These are phyloP conservation scores for Solanum dulcamara DNA, from an alignment of 257 asterid genomes.

Conservation along the genomic window DNA sequence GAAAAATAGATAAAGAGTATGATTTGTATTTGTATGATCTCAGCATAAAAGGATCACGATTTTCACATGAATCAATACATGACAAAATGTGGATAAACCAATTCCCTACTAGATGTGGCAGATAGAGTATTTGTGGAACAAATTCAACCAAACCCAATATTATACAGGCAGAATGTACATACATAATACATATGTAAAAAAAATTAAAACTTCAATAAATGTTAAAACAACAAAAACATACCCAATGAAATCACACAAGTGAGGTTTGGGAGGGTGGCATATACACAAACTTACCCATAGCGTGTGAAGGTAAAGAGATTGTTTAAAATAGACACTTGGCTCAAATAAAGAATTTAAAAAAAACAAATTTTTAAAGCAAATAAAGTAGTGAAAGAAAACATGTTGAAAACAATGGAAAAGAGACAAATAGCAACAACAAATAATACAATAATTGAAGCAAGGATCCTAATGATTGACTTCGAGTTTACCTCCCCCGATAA, in stretches of 20 bases:
- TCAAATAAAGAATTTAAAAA: background rate
- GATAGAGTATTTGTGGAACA: background rate
- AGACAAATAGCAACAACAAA: background rate
- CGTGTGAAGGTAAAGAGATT: background rate
- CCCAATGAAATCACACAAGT: background rate
- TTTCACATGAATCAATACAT: background rate
- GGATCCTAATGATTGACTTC: background rate
- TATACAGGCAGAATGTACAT: background rate
- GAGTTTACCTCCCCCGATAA: constrained; percentile 54
- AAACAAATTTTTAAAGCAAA: background rate
- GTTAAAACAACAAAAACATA: background rate
- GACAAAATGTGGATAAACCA: background rate
- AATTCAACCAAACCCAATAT: background rate
- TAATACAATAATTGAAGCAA: background rate
- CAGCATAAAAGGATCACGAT: background rate
- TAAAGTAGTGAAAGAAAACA: background rate
- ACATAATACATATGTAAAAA: background rate
- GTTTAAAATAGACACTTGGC: background rate
- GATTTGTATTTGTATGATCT: background rate
- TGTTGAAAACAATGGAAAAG: background rate
- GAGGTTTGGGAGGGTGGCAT: background rate
- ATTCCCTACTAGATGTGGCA: background rate
- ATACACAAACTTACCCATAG: background rate
- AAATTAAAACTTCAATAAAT: background rate
- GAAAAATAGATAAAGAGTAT: background rate